These are phyloP conservation scores for Cladosporium sp. DNA, from an alignment of 2,329 filamentous ascomycete genomes.

Conservation along the genomic window DNA sequence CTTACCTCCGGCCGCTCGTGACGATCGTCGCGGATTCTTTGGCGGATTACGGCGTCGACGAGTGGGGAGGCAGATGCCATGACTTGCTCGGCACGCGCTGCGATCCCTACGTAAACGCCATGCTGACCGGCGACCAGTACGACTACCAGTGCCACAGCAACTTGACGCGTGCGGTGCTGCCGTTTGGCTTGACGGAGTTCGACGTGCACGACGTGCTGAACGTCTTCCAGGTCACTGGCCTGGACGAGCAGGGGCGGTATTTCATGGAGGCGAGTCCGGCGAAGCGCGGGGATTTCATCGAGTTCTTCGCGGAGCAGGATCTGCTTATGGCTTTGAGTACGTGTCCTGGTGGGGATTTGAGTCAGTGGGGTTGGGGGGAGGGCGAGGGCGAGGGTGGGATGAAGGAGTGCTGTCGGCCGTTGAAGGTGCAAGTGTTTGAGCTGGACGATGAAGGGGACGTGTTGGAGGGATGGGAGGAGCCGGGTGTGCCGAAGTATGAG, in stretches of 20 bases:
- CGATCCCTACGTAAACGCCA: constrained; percentile 74
- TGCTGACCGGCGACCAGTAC: constrained; percentile 65
- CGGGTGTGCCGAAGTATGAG: constrained; percentile 54
- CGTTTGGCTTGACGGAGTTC: constrained; percentile 61
- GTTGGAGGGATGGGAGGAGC: constrained; percentile 57
- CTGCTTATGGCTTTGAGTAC: constrained; percentile 60
- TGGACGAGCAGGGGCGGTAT: constrained; percentile 66
- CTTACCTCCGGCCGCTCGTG: constrained; percentile 67
- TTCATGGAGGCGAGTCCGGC: constrained; percentile 65
- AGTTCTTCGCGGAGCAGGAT: constrained; percentile 76
- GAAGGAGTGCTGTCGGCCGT: constrained; percentile 63
- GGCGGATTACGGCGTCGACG: constrained; percentile 33
- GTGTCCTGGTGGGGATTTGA: constrained; percentile 75
- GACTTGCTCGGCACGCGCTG: constrained; percentile 77
- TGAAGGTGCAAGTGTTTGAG: constrained; percentile 67
- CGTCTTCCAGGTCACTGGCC: constrained; percentile 75
- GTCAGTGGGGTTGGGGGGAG: constrained; percentile 66
- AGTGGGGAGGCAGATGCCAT: constrained; percentile 61
- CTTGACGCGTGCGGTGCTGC: constrained; percentile 64
- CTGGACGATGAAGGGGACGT: constrained; percentile 41
- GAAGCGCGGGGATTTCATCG: constrained; percentile 53
- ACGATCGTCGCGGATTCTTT: constrained; percentile 65
- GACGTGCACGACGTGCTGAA: constrained; percentile 85
- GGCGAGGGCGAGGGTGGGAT: constrained; percentile 56
- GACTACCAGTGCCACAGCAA: constrained; percentile 84